Percentiles rank a stretch among this genome's conserved stretches.
These are phyloP conservation scores for Leucogyrophana mollusca DNA, from an alignment of 768 basidiomycete species.

Conservation along the genomic window DNA sequence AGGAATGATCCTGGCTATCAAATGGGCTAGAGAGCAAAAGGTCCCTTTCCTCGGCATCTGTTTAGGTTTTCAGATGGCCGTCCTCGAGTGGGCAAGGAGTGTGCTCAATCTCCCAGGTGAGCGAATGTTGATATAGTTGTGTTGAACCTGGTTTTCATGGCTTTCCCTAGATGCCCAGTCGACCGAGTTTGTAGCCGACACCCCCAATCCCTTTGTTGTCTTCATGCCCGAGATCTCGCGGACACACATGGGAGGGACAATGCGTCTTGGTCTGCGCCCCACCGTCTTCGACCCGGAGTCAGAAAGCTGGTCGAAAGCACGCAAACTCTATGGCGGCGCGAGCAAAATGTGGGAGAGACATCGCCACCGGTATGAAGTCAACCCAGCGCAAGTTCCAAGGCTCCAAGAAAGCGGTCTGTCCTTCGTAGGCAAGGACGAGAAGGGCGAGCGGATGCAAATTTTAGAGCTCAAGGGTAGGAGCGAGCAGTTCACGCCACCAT, in stretches of 20 bases:
- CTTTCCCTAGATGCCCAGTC: constrained; percentile 72
- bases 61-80: constrained; percentile 96
- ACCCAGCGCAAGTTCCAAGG: constrained; percentile 78
- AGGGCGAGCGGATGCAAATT: constrained; percentile 96
- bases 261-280: constrained; percentile 97
- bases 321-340: constrained; percentile 81
- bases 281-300: constrained; percentile 80
- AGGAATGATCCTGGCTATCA: constrained; percentile 98
- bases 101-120: constrained; percentile 70
- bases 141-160: constrained; percentile 11
- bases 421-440: constrained; percentile 89
- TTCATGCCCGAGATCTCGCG: constrained; percentile 99
- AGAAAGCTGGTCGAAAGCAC: constrained; percentile 67
- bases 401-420: constrained; percentile 71
- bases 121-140: no score
- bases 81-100: constrained; percentile 91
- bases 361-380: constrained; percentile 94
- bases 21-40: constrained; percentile 94
- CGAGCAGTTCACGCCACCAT: not conserved
- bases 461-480: constrained; percentile 77
- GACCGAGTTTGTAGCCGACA: constrained; percentile 66
- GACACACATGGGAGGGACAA: constrained; percentile 99
- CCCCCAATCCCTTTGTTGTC: constrained; percentile 74
- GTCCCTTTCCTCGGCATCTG: constrained; percentile 96
- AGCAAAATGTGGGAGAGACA: constrained; percentile 94